Evolutionary conservation across 2,329 filamentous ascomycete genomes (phyloP).

Genomic region (Zymoseptoria passerinii): DNA sequence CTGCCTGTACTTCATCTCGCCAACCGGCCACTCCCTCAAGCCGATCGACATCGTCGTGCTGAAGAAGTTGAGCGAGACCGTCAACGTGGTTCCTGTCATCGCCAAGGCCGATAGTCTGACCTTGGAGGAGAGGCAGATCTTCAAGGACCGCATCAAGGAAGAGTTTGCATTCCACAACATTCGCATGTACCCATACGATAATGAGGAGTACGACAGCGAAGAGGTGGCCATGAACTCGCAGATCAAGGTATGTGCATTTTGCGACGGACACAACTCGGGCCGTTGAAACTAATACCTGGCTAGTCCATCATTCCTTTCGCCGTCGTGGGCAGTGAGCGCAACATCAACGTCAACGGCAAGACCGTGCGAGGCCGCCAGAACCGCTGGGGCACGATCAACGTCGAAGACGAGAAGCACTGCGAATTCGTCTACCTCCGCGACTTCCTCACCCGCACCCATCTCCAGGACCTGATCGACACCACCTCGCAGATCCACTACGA

Average conservation of each 20-base stretch:
- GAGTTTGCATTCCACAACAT: constrained; percentile 99
- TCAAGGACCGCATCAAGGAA: constrained; percentile 99
- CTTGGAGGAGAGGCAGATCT: constrained; percentile 85
- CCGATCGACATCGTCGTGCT: constrained; percentile 98
- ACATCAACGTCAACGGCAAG: constrained; percentile 93
- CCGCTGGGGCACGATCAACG: constrained; percentile 98
- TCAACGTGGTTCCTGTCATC: constrained; percentile 98
- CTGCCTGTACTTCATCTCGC: constrained; percentile 99
- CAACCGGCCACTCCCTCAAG: constrained; percentile 95
- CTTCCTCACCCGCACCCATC: constrained; percentile 95
- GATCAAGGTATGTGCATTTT: constrained; percentile 70
- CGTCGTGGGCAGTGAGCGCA: constrained; percentile 96
- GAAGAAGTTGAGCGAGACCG: constrained; percentile 98
- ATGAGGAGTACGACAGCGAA: constrained; percentile 96
- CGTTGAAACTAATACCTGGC: constrained; percentile 19
- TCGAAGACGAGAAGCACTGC: constrained; percentile 98
- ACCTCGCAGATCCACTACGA: constrained; percentile 99
- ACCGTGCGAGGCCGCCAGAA: constrained; percentile 91
- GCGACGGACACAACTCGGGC: not conserved
- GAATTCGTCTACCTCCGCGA: constrained; percentile 98
- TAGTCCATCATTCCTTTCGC: constrained; percentile 93
- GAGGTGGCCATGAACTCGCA: constrained; percentile 87
- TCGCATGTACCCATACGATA: constrained; percentile 99
- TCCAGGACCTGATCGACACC: constrained; percentile 98
- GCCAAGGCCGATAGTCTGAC: constrained; percentile 97